Evolutionary conservation across 305 asterid genomes (phyloP).

Genomic region (Salvia sclarea): DNA sequence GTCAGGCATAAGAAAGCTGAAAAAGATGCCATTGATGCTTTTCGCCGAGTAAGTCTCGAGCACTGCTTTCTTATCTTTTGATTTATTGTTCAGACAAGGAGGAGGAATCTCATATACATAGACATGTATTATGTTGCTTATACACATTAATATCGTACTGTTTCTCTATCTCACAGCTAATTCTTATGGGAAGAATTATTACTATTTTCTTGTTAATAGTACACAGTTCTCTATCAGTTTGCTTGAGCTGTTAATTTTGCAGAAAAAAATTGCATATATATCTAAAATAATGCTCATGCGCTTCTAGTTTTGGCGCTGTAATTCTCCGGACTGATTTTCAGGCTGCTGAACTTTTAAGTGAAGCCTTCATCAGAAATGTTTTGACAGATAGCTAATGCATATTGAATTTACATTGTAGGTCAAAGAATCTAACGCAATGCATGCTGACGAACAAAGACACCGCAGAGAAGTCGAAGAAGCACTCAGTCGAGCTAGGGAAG

Average conservation of each 20-base stretch:
- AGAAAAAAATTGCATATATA: not conserved
- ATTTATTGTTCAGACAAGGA: not conserved
- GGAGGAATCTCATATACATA: constrained; percentile 1
- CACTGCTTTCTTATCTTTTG: not conserved
- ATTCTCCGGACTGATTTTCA: not conserved
- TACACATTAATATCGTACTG: not conserved
- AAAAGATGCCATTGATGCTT: constrained; percentile 68
- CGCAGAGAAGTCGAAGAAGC: constrained; percentile 69
- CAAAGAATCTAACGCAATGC: constrained; percentile 56
- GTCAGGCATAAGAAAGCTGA: constrained; percentile 72
- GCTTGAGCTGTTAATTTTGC: constrained; percentile 1
- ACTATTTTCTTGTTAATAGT: not conserved
- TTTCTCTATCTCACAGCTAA: not conserved
- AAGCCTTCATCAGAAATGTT: constrained; percentile 1
- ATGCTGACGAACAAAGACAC: constrained; percentile 52
- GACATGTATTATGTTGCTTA: not conserved
- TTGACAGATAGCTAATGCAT: constrained; percentile 22
- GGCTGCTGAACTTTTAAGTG: constrained; percentile 4
- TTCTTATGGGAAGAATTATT: not conserved
- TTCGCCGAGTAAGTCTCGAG: constrained; percentile 52
- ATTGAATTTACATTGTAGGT: constrained; percentile 48
- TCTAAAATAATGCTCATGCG: not conserved
- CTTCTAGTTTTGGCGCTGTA: not conserved
- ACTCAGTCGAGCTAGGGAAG: constrained; percentile 53
- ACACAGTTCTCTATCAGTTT: not conserved